These are phyloP conservation scores for Phytopythium cucurbitacearum DNA, from an alignment of 352 stramenopile genomes.

Conservation along the genomic window DNA sequence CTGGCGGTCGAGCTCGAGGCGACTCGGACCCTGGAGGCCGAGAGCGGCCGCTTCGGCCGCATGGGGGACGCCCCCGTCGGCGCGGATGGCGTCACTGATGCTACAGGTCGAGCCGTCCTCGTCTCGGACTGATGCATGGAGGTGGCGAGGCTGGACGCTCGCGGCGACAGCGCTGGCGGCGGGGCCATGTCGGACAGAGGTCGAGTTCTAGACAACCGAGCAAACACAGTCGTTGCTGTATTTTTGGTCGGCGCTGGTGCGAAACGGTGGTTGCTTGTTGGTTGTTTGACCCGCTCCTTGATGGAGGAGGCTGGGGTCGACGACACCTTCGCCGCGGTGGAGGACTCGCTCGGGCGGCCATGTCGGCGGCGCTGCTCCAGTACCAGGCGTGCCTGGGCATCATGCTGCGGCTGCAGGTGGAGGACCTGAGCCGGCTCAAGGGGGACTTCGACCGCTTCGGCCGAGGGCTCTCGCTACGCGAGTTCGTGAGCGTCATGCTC, in stretches of 20 bases:
- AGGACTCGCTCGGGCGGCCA: constrained; percentile 5
- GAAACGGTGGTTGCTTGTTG: neutral
- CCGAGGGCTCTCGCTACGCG: constrained; percentile 43
- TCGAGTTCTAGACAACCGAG: too few relatives aligned
- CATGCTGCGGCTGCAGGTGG: constrained; percentile 69
- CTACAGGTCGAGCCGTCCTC: neutral
- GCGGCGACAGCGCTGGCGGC: too few relatives aligned
- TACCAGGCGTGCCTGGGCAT: constrained; percentile 78
- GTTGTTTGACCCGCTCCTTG: neutral
- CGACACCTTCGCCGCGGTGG: too few relatives aligned
- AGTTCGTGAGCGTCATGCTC: constrained; percentile 75
- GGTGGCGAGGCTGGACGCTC: neutral
- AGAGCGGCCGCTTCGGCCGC: constrained; percentile 32
- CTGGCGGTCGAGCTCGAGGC: constrained; percentile 10
- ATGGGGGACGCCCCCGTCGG: constrained; percentile 1
- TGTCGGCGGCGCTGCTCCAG: constrained; percentile 60
- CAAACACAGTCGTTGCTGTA: constrained; percentile 5
- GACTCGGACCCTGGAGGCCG: constrained; percentile 22
- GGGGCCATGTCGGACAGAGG: too few relatives aligned
- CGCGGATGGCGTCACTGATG: neutral
- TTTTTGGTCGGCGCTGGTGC: too few relatives aligned
- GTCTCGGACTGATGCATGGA: neutral
- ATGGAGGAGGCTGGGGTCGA: too few relatives aligned
- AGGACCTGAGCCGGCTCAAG: constrained; percentile 62
- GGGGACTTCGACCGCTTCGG: constrained; percentile 53